Evolutionary conservation across 371 early-diverging fungal species (phyloP).

Genomic region (Mucor sp.): DNA sequence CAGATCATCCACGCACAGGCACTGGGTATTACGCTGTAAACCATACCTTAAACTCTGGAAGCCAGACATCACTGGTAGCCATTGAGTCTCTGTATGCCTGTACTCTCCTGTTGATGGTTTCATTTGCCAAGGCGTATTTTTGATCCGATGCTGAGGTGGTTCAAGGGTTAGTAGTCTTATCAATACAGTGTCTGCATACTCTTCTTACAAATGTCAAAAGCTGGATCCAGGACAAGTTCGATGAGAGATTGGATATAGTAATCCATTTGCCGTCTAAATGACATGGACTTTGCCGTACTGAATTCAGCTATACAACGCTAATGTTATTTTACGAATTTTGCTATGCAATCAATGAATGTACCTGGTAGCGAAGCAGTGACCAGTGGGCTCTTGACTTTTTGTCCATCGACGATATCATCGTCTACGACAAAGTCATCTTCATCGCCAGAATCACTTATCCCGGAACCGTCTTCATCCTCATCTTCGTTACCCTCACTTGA

Average conservation of each 20-base stretch:
- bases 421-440: constrained; percentile 23
- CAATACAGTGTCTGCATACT: not conserved
- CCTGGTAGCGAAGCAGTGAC: constrained; percentile 11
- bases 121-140: constrained; percentile 12
- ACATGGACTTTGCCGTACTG: constrained; percentile 10
- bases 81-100: constrained; percentile 29
- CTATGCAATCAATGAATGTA: not conserved
- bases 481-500: not conserved
- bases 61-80: constrained; percentile 31
- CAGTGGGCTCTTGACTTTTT: not conserved
- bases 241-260: constrained; percentile 23
- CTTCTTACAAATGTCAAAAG: constrained; percentile 7
- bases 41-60: constrained; percentile 20
- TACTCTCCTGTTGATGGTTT: constrained; percentile 19
- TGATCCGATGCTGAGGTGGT: not conserved
- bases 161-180: not conserved
- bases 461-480: not conserved
- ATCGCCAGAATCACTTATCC: not conserved
- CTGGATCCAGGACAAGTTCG: constrained; percentile 1
- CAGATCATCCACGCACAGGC: not conserved
- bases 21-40: not conserved
- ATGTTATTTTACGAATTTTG: not conserved
- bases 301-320: constrained; percentile 18
- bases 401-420: constrained; percentile 28
- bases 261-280: constrained; percentile 15